Evolutionary conservation across 1,284 basidiomycete genomes (phyloP).

Genomic region (Moesziomyces sp.): DNA sequence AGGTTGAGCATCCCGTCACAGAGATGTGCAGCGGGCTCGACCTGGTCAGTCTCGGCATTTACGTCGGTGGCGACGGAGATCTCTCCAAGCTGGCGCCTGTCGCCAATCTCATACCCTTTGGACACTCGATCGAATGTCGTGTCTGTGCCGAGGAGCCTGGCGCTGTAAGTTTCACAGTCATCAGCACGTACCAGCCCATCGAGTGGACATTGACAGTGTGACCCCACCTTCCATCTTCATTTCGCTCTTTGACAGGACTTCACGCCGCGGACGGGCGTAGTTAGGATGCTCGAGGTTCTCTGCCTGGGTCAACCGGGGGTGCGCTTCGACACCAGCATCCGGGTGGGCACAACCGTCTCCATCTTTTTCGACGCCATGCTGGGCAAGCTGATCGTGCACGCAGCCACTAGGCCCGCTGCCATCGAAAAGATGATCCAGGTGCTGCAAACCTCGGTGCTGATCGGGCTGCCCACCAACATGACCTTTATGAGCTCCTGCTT

Average conservation of each 20-base stretch:
- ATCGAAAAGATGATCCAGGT: slow-evolving; percentile 50
- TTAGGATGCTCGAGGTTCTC: slow-evolving; percentile 69
- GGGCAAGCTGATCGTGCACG: slow-evolving; percentile 70
- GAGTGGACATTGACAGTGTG: too few species aligned
- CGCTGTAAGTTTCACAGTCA: slow-evolving; percentile 47
- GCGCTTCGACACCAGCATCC: slow-evolving; percentile 72
- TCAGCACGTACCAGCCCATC: too few species aligned
- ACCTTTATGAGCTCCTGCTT: slow-evolving; percentile 6
- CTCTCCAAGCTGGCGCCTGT: slow-evolving; percentile 63
- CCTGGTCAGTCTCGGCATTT: not conserved
- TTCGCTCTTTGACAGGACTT: slow-evolving; percentile 67
- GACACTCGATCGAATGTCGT: slow-evolving; percentile 74
- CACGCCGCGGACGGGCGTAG: slow-evolving; percentile 74
- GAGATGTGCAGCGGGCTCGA: too few species aligned
- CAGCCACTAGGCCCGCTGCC: slow-evolving; percentile 69
- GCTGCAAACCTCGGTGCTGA: slow-evolving; percentile 1
- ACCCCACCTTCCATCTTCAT: too few species aligned
- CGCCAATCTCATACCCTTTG: slow-evolving; percentile 61
- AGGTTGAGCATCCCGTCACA: too few species aligned
- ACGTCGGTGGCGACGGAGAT: slow-evolving; percentile 66
- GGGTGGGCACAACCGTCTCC: slow-evolving; percentile 73
- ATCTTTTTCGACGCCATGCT: slow-evolving; percentile 74
- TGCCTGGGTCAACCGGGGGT: slow-evolving; percentile 68
- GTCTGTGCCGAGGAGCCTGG: slow-evolving; percentile 77
- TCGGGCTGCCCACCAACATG: slow-evolving; percentile 4